These are phyloP conservation scores for Pyricularia grisea DNA, from an alignment of 2,329 filamentous ascomycete species.

Conservation along the genomic window DNA sequence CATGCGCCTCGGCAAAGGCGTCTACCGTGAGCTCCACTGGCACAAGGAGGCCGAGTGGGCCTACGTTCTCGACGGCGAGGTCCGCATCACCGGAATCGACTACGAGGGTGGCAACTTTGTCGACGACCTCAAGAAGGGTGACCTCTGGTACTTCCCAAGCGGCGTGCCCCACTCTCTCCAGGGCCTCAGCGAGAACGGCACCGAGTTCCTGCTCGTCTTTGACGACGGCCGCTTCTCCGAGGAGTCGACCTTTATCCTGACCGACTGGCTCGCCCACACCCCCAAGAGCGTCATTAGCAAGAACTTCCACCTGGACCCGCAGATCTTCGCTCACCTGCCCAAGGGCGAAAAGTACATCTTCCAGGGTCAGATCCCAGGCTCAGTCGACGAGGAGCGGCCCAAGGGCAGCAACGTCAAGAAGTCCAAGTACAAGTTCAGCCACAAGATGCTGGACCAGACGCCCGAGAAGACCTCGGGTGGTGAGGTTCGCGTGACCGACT, in stretches of 20 bases:
- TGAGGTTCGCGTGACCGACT: slow-evolving; percentile 64
- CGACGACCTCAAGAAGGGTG: slow-evolving; percentile 66
- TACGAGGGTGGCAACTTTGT: slow-evolving; percentile 69
- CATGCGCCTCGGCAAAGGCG: slow-evolving; percentile 65
- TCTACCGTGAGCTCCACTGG: slow-evolving; percentile 72
- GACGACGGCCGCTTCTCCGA: slow-evolving; percentile 43
- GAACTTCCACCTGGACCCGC: slow-evolving; percentile 64
- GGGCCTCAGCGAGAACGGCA: slow-evolving; percentile 54
- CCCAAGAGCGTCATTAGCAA: slow-evolving; percentile 63
- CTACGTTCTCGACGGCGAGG: slow-evolving; percentile 61
- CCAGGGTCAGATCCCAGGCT: slow-evolving; percentile 53
- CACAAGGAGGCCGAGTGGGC: slow-evolving; percentile 76
- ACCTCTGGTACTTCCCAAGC: slow-evolving; percentile 74
- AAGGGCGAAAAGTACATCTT: slow-evolving; percentile 68
- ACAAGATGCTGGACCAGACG: slow-evolving; percentile 61
- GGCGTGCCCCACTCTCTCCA: slow-evolving; percentile 72
- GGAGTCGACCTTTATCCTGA: slow-evolving; percentile 62
- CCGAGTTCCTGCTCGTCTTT: slow-evolving; percentile 38
- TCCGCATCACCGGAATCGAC: slow-evolving; percentile 64
- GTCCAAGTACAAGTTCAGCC: slow-evolving; percentile 60
- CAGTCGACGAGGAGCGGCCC: slow-evolving; percentile 57
- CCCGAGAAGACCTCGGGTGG: slow-evolving; percentile 60
- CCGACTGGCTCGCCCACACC: slow-evolving; percentile 66
- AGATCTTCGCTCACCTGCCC: slow-evolving; percentile 61
- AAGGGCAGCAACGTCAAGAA: slow-evolving; percentile 52